Percentiles rank a stretch among this genome's conserved stretches.
Conservation (phyloP, 164 flowering plant species). For the Annona squamosa region DNA sequence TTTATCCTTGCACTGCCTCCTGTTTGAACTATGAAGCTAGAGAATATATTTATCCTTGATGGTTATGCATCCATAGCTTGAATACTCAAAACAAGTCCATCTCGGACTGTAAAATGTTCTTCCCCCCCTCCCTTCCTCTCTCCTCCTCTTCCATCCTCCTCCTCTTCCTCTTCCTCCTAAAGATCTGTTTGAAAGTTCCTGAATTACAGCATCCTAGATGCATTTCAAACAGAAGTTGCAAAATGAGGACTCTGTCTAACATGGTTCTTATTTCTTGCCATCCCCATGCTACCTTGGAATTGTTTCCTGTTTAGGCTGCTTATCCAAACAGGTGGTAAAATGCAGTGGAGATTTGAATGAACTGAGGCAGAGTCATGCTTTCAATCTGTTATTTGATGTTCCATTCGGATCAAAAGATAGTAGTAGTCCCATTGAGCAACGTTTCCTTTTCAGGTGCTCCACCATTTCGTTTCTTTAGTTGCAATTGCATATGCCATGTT, state of each 20-base stretch:
- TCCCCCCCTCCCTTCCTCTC: no score
- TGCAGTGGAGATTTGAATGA: not conserved
- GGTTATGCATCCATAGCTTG: not conserved
- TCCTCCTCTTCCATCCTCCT: no score
- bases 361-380: not conserved
- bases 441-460: conserved; percentile 60
- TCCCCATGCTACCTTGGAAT: not conserved
- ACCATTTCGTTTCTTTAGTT: conserved; percentile 68
- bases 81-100: not conserved
- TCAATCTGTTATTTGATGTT: not conserved
- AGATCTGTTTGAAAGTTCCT: not conserved
- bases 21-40: not conserved
- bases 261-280: not conserved
- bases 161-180: no score
- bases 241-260: not conserved
- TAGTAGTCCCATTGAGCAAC: not conserved
- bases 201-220: not conserved
- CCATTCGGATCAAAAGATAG: not conserved
- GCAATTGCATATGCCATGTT: conserved; percentile 81
- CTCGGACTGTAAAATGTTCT: not conserved
- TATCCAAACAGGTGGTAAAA: not conserved
- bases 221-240: not conserved
- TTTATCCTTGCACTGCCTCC: not conserved
- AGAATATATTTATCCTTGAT: not conserved
- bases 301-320: no score